Base-by-base conservation (phyloP, 768 basidiomycete genomes). In the Lactarius sanguifluus region DNA sequence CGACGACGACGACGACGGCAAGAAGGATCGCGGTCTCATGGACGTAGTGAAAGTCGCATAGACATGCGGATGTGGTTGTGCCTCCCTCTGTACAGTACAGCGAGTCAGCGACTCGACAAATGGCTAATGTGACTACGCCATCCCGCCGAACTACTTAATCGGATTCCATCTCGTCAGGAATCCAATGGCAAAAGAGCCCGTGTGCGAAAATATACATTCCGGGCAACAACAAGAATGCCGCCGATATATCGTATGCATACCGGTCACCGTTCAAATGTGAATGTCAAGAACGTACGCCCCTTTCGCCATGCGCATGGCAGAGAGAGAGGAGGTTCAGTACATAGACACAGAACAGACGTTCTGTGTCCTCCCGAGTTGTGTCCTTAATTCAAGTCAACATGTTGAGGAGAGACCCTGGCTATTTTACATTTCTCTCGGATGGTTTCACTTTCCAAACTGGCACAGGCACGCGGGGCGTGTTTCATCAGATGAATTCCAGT, bases 21-120 rank as follows among this genome's bases (percentile, higher is more conserved):
- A 64, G 62, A 63, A 59, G 41, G 62, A 32, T 43, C n/a, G 2
- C 16, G 28, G 1, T 15, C 52, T 8, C 25, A 41, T 59, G 16
- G 61, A 63, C 13, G 15, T 55, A 12, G 0, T 30, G 20, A 56
- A 43, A 25, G 34, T 50, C 16, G 61, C 61, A 23, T 65, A 65
- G 52, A 25, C 25, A 36, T 18, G 6, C 38, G 9, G 54, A 12
- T 45, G 45, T 23, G 12, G 3, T 16, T 28, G 16, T 20, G 8
- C n/a, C 3, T n/a, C 3, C 30, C n/a, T 10, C 23, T 43, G 52
- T 20, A 25, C 4, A 6, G 3, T 50, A 23, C 13, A 59, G 16
- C 20, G 4, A 16, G 13, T 34, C 13, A 59, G 16, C 20, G 4
- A 16, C 20, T 34, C 5, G n/a, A 32, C 40, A 23, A 54, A 23